A percentile compares a stretch with the other conserved stretches of the same genome.
Evolutionary conservation across 352 stramenopile species (phyloP).

Genomic region (Phytophthora parvispora): DNA sequence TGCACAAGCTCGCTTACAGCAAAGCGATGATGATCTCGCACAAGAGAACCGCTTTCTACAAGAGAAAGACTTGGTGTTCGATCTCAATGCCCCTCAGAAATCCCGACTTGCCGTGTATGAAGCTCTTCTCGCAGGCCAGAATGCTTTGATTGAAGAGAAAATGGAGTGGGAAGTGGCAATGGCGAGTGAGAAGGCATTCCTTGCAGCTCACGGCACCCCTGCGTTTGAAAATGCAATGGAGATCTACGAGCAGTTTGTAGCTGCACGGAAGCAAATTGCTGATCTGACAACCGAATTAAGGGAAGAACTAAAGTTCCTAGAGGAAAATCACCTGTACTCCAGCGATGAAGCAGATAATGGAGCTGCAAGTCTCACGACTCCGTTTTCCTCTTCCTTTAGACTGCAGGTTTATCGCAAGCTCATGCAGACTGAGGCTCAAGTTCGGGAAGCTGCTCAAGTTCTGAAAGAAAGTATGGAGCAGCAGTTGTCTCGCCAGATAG

Average conservation of each 20-base stretch:
- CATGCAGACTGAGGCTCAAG: conserved; percentile 11
- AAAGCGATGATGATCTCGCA: conserved; percentile 13
- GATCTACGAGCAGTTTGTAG: conserved; percentile 35
- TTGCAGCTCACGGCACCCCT: conserved; percentile 37
- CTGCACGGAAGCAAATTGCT: conserved; percentile 25
- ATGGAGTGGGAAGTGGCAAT: conserved; percentile 56
- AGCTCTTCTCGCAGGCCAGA: conserved; percentile 55
- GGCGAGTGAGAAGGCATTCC: conserved; percentile 41
- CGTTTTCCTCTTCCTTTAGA: conserved; percentile 31
- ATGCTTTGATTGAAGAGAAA: conserved; percentile 67
- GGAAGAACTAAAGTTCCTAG: conserved; percentile 26
- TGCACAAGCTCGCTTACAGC: neutral
- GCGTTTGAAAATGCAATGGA: conserved; percentile 22
- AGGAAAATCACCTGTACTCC: conserved; percentile 26
- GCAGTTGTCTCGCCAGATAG: conserved; percentile 17
- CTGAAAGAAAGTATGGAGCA: conserved; percentile 29
- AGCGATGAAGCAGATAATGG: conserved; percentile 10
- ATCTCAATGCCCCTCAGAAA: conserved; percentile 6
- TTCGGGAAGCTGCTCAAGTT: conserved; percentile 8
- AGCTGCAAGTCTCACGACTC: conserved; percentile 5
- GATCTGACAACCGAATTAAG: conserved; percentile 9
- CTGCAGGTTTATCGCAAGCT: conserved; percentile 25
- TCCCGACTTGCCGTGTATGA: conserved; percentile 54
- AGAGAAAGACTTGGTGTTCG: conserved; percentile 16
- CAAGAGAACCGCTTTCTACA: conserved; percentile 29